Evolutionary conservation across 768 basidiomycete genomes (phyloP).

Genomic region (Collybia mongolica): DNA sequence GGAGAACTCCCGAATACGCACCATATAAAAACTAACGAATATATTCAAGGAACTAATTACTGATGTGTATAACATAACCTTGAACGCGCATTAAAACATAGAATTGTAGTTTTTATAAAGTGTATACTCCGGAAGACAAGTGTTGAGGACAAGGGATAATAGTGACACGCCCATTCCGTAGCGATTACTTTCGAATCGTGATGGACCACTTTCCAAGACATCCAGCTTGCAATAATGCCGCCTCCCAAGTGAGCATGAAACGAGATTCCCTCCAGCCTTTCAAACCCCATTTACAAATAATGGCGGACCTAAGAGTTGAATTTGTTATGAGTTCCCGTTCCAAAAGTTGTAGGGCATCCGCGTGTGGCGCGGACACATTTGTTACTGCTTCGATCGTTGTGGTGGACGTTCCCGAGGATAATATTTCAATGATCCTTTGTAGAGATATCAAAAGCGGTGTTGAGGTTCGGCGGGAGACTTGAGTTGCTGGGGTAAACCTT

Average conservation of each 20-base stretch:
- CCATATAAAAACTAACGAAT: too few relatives aligned
- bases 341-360: slow-evolving; percentile 19
- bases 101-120: too few relatives aligned
- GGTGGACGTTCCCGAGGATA: slow-evolving; percentile 24
- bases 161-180: neutral
- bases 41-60: too few relatives aligned
- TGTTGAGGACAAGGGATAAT: too few relatives aligned
- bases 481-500: slow-evolving; percentile 12
- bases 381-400: slow-evolving; percentile 30
- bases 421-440: slow-evolving; percentile 32
- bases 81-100: too few relatives aligned
- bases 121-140: too few relatives aligned
- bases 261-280: slow-evolving; percentile 44
- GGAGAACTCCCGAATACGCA: too few relatives aligned
- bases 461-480: slow-evolving; percentile 23
- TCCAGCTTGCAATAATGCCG: slow-evolving; percentile 43
- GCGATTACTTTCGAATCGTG: slow-evolving; percentile 21
- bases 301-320: slow-evolving; percentile 18
- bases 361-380: slow-evolving; percentile 39
- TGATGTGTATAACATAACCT: too few relatives aligned
- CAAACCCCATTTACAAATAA: slow-evolving; percentile 29
- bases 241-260: slow-evolving; percentile 52
- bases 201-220: slow-evolving; percentile 49
- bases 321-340: slow-evolving; percentile 26
- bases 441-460: slow-evolving; percentile 38